A percentile compares a stretch with the other conserved stretches of the same genome.
Conservation (phyloP, 108 stramenopile species). For the Discostella stelligeroides region DNA sequence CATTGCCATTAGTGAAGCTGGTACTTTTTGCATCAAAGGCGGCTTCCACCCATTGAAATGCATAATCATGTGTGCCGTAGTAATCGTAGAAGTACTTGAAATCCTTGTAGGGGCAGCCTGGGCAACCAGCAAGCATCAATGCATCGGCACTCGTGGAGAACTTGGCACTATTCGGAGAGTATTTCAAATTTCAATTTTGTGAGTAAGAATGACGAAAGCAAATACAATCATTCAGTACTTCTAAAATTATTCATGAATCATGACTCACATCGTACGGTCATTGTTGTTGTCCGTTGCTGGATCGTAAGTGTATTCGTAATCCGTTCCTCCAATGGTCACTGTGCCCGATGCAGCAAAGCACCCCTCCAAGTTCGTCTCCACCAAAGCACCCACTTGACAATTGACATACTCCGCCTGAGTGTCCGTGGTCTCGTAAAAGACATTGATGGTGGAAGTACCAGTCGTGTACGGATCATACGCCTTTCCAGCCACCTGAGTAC, state of each 20-base stretch:
- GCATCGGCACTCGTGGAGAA: conserved; percentile 57
- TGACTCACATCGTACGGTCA: conserved; percentile 57
- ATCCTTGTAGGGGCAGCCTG: conserved; percentile 56
- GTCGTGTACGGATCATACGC: conserved; percentile 33
- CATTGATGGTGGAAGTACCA: conserved; percentile 42
- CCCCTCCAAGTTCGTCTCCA: conserved; percentile 12
- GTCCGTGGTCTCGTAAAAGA: conserved; percentile 60
- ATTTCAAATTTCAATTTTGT: background rate
- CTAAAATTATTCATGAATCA: too few species aligned
- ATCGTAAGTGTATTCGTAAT: conserved; percentile 52
- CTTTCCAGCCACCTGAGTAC: conserved; percentile 52
- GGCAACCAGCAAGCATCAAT: conserved; percentile 45
- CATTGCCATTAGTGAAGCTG: conserved; percentile 65
- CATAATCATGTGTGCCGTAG: conserved; percentile 65
- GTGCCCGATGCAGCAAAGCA: conserved; percentile 22
- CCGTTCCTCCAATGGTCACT: conserved; percentile 25
- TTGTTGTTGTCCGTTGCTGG: conserved; percentile 57
- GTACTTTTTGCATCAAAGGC: conserved; percentile 60
- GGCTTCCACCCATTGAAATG: conserved; percentile 69
- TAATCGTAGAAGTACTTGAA: conserved; percentile 65
- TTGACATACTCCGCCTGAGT: conserved; percentile 54
- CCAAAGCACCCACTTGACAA: conserved; percentile 75
- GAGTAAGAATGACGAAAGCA: background rate
- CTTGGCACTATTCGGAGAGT: conserved; percentile 12
- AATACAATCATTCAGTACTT: background rate